Conservation (phyloP, 495 filamentous ascomycete species). For the Penicillium pulvis region DNA sequence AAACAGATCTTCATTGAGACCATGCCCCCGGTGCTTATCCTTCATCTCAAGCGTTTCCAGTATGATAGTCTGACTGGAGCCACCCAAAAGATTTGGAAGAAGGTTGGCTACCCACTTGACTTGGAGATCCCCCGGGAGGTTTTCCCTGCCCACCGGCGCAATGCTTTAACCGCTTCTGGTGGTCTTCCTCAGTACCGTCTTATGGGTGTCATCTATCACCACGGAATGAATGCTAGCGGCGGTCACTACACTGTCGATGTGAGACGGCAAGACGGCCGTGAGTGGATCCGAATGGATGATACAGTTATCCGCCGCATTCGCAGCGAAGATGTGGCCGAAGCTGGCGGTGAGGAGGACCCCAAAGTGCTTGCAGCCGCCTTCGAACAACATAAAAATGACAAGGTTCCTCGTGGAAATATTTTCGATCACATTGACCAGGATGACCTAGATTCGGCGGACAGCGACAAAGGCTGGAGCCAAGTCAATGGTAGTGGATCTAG, state of each 20-base stretch:
- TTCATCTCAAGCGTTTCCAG: conserved; percentile 96
- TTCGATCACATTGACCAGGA: conserved; percentile 71
- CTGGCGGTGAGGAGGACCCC: conserved; percentile 75
- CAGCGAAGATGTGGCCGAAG: conserved; percentile 89
- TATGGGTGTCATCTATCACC: conserved; percentile 93
- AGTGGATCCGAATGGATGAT: conserved; percentile 96
- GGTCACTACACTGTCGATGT: conserved; percentile 98
- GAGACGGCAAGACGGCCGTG: conserved; percentile 85
- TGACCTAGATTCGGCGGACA: conserved; percentile 57
- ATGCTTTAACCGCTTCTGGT: conserved; percentile 60
- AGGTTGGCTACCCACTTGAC: conserved; percentile 90
- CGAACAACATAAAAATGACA: conserved; percentile 64
- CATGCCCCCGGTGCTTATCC: conserved; percentile 86
- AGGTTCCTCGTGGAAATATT: conserved; percentile 60
- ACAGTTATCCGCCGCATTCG: conserved; percentile 84
- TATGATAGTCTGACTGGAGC: conserved; percentile 83
- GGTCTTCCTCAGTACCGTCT: conserved; percentile 79
- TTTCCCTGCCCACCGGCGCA: conserved; percentile 75
- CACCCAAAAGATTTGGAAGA: conserved; percentile 98
- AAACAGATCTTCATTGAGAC: conserved; percentile 97
- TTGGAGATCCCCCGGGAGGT: conserved; percentile 92
- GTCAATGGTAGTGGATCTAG: conserved; percentile 62
- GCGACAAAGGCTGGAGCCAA: conserved; percentile 80
- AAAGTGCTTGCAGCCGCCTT: conserved; percentile 65
- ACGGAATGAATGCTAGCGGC: conserved; percentile 91